phyloP scores from a whole-genome alignment of 257 asterid species.

The Capsicum pubescens region DNA sequence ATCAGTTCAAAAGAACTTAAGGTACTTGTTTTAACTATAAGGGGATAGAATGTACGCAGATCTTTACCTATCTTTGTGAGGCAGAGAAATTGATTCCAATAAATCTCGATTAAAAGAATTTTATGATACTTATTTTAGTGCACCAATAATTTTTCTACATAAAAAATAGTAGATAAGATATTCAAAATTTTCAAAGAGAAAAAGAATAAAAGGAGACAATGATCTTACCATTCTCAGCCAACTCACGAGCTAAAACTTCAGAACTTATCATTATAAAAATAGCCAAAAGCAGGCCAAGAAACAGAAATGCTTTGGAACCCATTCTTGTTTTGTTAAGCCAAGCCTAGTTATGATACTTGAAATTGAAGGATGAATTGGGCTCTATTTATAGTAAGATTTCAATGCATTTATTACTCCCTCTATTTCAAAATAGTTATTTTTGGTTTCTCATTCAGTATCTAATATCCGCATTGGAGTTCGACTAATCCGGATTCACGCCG shows the following conservation, averaged over 20 bases:
- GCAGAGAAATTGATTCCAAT: too few species aligned
- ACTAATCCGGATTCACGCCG: too few species aligned
- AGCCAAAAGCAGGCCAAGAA: neutral
- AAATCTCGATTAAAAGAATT: too few species aligned
- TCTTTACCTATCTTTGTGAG: too few species aligned
- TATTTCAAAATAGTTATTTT: too few species aligned
- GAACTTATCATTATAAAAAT: neutral
- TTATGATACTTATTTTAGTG: neutral
- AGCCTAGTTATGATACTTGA: neutral
- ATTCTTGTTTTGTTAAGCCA: neutral
- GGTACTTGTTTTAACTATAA: too few species aligned
- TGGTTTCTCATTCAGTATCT: too few species aligned
- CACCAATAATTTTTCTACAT: neutral
- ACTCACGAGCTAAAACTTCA: slow-evolving; percentile 8
- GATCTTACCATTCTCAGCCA: neutral
- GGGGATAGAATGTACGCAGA: too few species aligned
- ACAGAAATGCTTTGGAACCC: slow-evolving; percentile 23
- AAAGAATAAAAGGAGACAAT: neutral
- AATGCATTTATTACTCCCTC: neutral
- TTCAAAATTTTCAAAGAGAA: neutral
- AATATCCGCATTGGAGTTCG: too few species aligned
- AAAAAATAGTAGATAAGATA: neutral
- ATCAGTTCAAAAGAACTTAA: too few species aligned
- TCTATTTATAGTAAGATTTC: neutral
- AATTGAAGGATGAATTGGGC: neutral